phyloP scores from a whole-genome alignment of 495 filamentous ascomycete species.

The Annulohypoxylon nitens region DNA sequence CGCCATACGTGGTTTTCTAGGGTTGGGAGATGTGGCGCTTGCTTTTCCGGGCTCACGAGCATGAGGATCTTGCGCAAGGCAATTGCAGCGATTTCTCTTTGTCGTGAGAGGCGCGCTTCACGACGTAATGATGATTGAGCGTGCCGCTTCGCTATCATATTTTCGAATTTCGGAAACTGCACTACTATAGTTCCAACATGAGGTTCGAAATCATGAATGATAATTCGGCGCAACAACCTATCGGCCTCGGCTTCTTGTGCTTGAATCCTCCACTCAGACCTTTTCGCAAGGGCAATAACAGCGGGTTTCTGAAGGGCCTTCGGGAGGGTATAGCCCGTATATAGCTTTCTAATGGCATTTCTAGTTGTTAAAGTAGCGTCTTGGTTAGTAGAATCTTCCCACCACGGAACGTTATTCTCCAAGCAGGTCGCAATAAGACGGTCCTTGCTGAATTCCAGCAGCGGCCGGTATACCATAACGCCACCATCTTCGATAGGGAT shows the following conservation, averaged over 20 bases:
- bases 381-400: slow-evolving; percentile 87
- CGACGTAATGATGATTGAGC: slow-evolving; percentile 37
- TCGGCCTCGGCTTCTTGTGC: slow-evolving; percentile 54
- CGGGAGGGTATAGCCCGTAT: slow-evolving; percentile 71
- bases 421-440: slow-evolving; percentile 79
- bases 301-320: slow-evolving; percentile 74
- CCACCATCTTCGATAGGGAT: slow-evolving; percentile 74
- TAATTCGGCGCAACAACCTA: slow-evolving; percentile 47
- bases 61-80: slow-evolving; percentile 55
- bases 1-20: slow-evolving; percentile 54
- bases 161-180: slow-evolving; percentile 53
- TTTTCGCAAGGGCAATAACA: slow-evolving; percentile 67
- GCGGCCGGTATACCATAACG: slow-evolving; percentile 77
- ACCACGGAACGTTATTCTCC: slow-evolving; percentile 74
- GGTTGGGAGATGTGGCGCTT: slow-evolving; percentile 46
- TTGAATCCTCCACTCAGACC: slow-evolving; percentile 50
- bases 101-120: slow-evolving; percentile 48
- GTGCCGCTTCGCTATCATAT: slow-evolving; percentile 28
- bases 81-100: slow-evolving; percentile 56
- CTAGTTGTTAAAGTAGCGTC: slow-evolving; percentile 81
- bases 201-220: slow-evolving; percentile 57
- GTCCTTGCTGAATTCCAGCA: slow-evolving; percentile 79
- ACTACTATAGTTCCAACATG: slow-evolving; percentile 58
- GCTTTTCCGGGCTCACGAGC: slow-evolving; percentile 56
- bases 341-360: slow-evolving; percentile 82